Evolutionary conservation across 1,284 basidiomycete species (phyloP), one percentile per base, ranked within the genome.

Genomic region (Rhodotorula mucilaginosa): DNA sequence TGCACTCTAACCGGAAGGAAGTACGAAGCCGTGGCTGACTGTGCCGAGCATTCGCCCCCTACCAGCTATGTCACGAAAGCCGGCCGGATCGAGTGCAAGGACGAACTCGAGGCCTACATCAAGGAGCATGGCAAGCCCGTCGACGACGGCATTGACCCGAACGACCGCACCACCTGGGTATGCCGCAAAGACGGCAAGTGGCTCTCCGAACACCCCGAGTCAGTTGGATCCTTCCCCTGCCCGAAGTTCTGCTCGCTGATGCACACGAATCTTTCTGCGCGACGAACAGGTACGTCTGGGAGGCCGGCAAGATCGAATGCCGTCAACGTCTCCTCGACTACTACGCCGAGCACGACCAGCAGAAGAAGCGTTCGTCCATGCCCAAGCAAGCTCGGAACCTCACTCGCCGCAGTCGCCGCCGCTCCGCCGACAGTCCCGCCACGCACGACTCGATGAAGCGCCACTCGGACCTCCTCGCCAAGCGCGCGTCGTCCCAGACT

Each of bases 81-180:
- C n/a, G 68, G 69, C 26, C 63, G 71, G 34, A 19, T 68, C 64
- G 72, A 73, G 61, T 73, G 72, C 67, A 47, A 68, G 51, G 64
- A 61, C 44, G 59, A 61, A 21, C 69, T 73, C 57, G 57, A 60
- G 46, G 64, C 44, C 3, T 73, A 71, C 65, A 16, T 64, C 48
- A 26, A 46, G 59, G 59, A 58, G 47, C n/a, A 52, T 59, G 58
- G 31, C 47, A 58, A 58, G 57, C 31, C 31, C 31, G 34, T 39
- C 19, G 23, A 58, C 31, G 21, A 52, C 47, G 29, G 19, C 3
- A 44, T 64, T 51, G 52, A 60, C 51, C 31, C 29, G 23, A 31
- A 64, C 31, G 62, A 69, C 68, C 68, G 63, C 29, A 44, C 44
- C 7, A 65, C 68, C 10, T 69, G 68, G 68, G 34, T 44, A 18